Evolutionary conservation across 305 asterid species (phyloP), one percentile per base, ranked within the genome.

Genomic region (Solanum chacoense): DNA sequence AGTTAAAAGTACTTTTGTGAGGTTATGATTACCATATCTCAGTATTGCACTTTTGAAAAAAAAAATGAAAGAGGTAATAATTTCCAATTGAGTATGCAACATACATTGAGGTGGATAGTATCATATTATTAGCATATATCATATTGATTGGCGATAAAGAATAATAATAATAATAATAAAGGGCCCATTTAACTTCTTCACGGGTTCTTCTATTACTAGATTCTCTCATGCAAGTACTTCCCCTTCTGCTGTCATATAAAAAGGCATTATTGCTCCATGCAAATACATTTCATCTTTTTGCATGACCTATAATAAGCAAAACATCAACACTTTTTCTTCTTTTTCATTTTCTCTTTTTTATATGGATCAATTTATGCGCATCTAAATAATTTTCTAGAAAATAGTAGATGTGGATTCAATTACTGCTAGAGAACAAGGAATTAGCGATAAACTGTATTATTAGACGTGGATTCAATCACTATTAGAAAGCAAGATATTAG

Each of bases 161-260:
- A 92, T 86, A 90, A 88, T 13, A 67, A 65, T 50, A 67, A 65
- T 50, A 42, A 42, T 42, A 42, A 42, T 38, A 59, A 34, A 28
- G 86, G 89, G 91, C 87, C 92, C 92, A 87, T 18, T 38, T 83
- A 73, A 7, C 85, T 89, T 77, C 81, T 89, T 94, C 96, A 94
- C 95, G 95, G 95, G 94, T 92, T 91, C 89, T 93, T 91, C 95
- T 92, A 90, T 92, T 93, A 87, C 89, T 87, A 92, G 92, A 92
- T 94, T 94, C 95, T 91, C 90, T 88, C 91, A 88, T 89, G 91
- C 92, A 90, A 90, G 55, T 87, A 32, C 76, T 24, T 63, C 37
- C 26, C 38, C 34, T 59, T 28, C 20, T 77, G 16, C 34, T 87
- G 31, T 76, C 22, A 42, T 81, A 14, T 63, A 40, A 55, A 87